These are phyloP conservation scores for Starmerella cellae DNA, from an alignment of 805 yeast species.

Conservation along the genomic window DNA sequence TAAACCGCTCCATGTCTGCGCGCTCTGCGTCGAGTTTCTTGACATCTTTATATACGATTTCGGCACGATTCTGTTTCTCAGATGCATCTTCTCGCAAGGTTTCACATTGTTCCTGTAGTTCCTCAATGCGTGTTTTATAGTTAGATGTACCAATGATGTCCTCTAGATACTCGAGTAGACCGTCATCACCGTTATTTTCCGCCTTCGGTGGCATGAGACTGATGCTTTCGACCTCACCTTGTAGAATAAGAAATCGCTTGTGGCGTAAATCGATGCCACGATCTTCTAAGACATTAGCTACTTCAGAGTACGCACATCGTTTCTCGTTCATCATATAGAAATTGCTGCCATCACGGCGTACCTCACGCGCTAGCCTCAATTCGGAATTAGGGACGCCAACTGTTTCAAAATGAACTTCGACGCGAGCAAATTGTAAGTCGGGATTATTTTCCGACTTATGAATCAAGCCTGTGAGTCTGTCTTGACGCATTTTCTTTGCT, in stretches of 20 bases:
- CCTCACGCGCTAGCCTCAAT: constrained; percentile 67
- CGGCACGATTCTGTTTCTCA: constrained; percentile 69
- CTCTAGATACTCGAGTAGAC: constrained; percentile 82
- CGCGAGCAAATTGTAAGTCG: constrained; percentile 61
- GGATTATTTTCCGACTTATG: constrained; percentile 74
- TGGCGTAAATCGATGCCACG: constrained; percentile 92
- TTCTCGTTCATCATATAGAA: constrained; percentile 61
- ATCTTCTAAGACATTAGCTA: constrained; percentile 55
- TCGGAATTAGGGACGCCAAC: constrained; percentile 40
- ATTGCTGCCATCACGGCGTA: constrained; percentile 39
- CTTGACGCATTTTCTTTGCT: constrained; percentile 93
- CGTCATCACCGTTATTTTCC: constrained; percentile 82
- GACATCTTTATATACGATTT: constrained; percentile 67
- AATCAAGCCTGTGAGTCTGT: constrained; percentile 79
- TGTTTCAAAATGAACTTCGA: constrained; percentile 69
- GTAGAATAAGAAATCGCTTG: constrained; percentile 83
- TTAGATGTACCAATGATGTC: constrained; percentile 91
- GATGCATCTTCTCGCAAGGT: constrained; percentile 64
- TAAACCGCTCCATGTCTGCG: constrained; percentile 51
- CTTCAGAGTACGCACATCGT: constrained; percentile 62
- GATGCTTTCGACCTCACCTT: constrained; percentile 96
- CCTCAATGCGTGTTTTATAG: constrained; percentile 67
- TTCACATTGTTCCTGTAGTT: constrained; percentile 46
- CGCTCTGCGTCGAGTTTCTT: constrained; percentile 47
- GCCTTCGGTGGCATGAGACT: constrained; percentile 99